phyloP scores from a whole-genome alignment of 805 yeast genomes.

The Lachancea fermentati region DNA sequence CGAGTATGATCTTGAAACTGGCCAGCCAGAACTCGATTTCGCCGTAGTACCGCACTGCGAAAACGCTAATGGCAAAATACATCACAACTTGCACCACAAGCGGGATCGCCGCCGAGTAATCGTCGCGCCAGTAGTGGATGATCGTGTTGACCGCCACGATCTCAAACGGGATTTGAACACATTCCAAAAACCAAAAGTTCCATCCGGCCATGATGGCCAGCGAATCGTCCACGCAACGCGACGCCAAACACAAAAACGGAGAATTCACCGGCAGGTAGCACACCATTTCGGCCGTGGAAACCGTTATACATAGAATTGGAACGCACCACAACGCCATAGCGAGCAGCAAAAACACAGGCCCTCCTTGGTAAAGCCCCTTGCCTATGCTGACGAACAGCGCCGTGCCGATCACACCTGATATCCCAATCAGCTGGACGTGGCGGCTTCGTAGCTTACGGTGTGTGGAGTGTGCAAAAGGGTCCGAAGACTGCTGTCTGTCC shows the following conservation, averaged over 20 bases:
- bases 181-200: constrained; percentile 73
- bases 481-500: background rate
- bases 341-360: constrained; percentile 62
- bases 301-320: constrained; percentile 61
- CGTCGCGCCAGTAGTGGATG: constrained; percentile 76
- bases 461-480: constrained; percentile 20
- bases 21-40: constrained; percentile 80
- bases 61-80: constrained; percentile 58
- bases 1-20: constrained; percentile 64
- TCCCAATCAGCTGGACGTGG: constrained; percentile 73
- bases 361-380: constrained; percentile 55
- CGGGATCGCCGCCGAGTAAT: constrained; percentile 66
- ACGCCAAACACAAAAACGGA: constrained; percentile 70
- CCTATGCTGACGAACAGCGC: constrained; percentile 75
- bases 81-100: constrained; percentile 58
- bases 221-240: constrained; percentile 71
- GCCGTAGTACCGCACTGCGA: constrained; percentile 73
- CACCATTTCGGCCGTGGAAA: constrained; percentile 73
- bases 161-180: constrained; percentile 78
- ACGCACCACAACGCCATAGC: constrained; percentile 65
- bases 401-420: constrained; percentile 80
- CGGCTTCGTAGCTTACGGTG: constrained; percentile 53
- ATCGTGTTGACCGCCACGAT: constrained; percentile 75
- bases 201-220: constrained; percentile 72
- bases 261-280: constrained; percentile 71